A percentile compares a stretch with the other conserved stretches of the same genome.
phyloP scores from a whole-genome alignment of 1,284 basidiomycete species.

The Calocybe gambosa region DNA sequence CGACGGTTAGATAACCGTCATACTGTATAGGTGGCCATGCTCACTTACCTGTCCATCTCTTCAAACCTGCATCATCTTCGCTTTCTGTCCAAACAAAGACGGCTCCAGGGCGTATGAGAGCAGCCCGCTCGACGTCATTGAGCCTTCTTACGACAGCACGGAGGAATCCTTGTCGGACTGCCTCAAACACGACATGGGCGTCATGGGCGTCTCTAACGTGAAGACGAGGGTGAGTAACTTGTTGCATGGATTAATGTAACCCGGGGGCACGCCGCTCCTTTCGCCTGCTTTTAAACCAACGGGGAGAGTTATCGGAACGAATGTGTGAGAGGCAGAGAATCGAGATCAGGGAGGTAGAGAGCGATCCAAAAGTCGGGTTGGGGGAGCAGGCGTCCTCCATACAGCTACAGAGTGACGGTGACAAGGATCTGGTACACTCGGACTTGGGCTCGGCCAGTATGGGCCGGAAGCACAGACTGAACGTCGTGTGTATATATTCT shows the following conservation, averaged over 20 bases:
- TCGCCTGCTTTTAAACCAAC: constrained; percentile 6
- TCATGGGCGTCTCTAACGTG: constrained; percentile 60
- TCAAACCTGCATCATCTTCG: constrained; percentile 55
- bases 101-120: constrained; percentile 52
- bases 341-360: constrained; percentile 3
- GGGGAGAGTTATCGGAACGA: constrained; percentile 4
- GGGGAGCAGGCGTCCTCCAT: constrained; percentile 18
- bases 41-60: constrained; percentile 44
- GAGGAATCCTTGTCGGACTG: constrained; percentile 48
- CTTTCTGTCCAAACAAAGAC: constrained; percentile 65
- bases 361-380: constrained; percentile 16
- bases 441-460: constrained; percentile 20
- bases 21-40: not conserved
- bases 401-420: constrained; percentile 22
- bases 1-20: not conserved
- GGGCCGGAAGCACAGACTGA: constrained; percentile 18
- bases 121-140: constrained; percentile 52
- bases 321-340: constrained; percentile 9
- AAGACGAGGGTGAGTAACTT: constrained; percentile 52
- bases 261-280: not conserved
- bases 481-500: constrained; percentile 18
- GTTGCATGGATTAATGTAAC: constrained; percentile 41
- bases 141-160: constrained; percentile 45
- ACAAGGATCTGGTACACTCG: constrained; percentile 26
- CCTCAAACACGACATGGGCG: constrained; percentile 55